Evolutionary conservation across 495 filamentous ascomycete genomes (phyloP).

Genomic region (Staphylotrichum longicolle): DNA sequence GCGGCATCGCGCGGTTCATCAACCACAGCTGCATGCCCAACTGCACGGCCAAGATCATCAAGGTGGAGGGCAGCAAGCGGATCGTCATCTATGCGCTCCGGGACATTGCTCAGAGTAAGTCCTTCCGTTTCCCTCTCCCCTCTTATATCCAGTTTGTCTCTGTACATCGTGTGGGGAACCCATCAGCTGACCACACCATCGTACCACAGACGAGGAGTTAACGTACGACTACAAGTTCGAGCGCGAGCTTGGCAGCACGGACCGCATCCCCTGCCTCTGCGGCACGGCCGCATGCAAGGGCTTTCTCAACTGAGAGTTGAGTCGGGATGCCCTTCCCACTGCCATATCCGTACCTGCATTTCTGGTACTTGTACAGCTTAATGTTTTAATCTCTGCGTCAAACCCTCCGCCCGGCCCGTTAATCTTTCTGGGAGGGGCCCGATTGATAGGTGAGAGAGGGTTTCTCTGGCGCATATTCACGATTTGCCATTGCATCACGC

Average conservation of each 20-base stretch:
- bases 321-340: no score
- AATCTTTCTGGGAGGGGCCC: no score
- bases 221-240: conserved; percentile 99
- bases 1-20: conserved; percentile 97
- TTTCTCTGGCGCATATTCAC: no score
- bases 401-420: no score
- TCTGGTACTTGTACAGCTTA: neutral
- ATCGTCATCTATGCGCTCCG: conserved; percentile 98
- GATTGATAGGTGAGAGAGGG: no score
- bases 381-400: neutral
- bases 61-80: conserved; percentile 96
- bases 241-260: conserved; percentile 88
- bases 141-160: neutral
- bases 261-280: conserved; percentile 95
- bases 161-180: neutral
- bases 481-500: no score
- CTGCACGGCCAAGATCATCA: conserved; percentile 99
- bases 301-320: conserved; percentile 77
- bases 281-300: conserved; percentile 95
- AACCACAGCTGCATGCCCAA: conserved; percentile 98
- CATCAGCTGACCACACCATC: conserved; percentile 44
- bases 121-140: neutral
- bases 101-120: conserved; percentile 91
- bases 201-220: conserved; percentile 81
- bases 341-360: no score